Evolutionary conservation across 2,329 filamentous ascomycete genomes (phyloP).

Genomic region (Aspergillus sp.): DNA sequence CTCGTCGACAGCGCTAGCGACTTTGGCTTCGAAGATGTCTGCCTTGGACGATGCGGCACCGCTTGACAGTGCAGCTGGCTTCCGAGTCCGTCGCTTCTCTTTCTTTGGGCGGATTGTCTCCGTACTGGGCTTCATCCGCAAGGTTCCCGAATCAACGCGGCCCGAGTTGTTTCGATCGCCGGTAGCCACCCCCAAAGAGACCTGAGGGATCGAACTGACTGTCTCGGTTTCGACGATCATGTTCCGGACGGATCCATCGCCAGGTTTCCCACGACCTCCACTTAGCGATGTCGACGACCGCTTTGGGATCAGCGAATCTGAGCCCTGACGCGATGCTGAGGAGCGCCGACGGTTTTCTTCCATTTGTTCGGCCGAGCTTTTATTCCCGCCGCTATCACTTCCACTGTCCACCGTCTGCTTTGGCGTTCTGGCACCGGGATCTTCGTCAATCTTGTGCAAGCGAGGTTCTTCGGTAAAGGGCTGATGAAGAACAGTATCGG

Average conservation of each 20-base stretch:
- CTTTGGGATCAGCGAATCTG: constrained; percentile 58
- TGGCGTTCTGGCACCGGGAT: constrained; percentile 39
- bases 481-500: constrained; percentile 40
- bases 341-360: constrained; percentile 37
- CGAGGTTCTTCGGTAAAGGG: constrained; percentile 35
- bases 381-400: constrained; percentile 51
- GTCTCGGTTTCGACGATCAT: constrained; percentile 99
- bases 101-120: constrained; percentile 95
- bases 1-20: constrained; percentile 93
- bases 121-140: constrained; percentile 85
- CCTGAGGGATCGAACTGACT: constrained; percentile 84
- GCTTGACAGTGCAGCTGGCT: constrained; percentile 58
- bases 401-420: constrained; percentile 59
- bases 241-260: constrained; percentile 75
- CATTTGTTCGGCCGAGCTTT: constrained; percentile 32
- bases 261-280: constrained; percentile 60
- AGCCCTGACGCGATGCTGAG: constrained; percentile 41
- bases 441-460: constrained; percentile 36
- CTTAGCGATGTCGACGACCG: constrained; percentile 68
- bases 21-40: constrained; percentile 96
- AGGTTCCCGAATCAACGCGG: constrained; percentile 65
- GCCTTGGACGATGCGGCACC: constrained; percentile 82
- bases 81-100: constrained; percentile 82
- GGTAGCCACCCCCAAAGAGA: constrained; percentile 64
- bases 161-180: constrained; percentile 58